Base-by-base conservation (phyloP, 495 filamentous ascomycete genomes). In the Patellaria atrata region DNA sequence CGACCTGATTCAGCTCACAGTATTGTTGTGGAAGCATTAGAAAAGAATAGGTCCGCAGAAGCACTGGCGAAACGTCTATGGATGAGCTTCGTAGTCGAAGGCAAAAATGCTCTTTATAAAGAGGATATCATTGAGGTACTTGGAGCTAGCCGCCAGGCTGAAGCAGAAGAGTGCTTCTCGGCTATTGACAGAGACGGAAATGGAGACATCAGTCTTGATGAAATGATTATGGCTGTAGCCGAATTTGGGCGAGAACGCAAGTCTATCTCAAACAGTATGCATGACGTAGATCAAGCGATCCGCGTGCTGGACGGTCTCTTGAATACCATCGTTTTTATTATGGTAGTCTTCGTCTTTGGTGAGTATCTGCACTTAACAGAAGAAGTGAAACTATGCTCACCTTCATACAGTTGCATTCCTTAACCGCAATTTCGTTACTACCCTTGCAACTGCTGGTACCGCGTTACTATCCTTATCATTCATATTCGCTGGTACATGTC, bases 61-160 rank as follows among this genome's bases (percentile, higher is more conserved):
- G 89, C 87, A 17, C 59, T 97, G 40, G 89, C 85, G 4, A 77
- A 73, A 43, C 76, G 89, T 53, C 73, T 97, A 39, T 97, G 89
- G 89, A 93, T 94, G 83, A 93, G 84, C 2, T 94, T 94, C 52
- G 89, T 94, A 8, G 72, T 85, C 11, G 86, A 94, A 55, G 87
- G 82, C 28, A 73, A 75, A 26, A 79, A 92, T 25, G 60, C 79
- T 5, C 63, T 97, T 18, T 85, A 67, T 41, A 53, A 65, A 18
- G 83, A 92, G 5, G 89, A 97, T 50, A 64, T 97, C 30, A 38
- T 73, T 8, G 89, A 96, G 51, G 86, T 94, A 6, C 73, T 97
- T 35, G 89, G 89, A 2, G 57, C 64, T 1, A 69, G 72, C 4
- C 70, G 77, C 34, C 64, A 71, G 27, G 59, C 62, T 0, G 80